Evolutionary conservation across 129 eudicot species (phyloP), one percentile per base, ranked within the genome.

Genomic region (Flaveria bidentis): DNA sequence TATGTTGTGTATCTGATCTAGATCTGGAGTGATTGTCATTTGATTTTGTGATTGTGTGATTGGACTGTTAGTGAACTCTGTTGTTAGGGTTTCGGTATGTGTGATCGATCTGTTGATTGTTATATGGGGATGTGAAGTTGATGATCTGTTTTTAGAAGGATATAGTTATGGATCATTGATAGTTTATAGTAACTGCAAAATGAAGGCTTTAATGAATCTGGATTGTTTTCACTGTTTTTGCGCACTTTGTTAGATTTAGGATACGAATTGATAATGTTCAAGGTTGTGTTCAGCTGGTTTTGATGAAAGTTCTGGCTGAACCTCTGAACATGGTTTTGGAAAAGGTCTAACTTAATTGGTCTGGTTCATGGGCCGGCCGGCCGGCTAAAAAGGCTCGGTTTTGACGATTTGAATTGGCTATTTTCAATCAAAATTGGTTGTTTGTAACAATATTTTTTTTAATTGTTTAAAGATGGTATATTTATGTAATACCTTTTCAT

Each of bases 21-120:
- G 77, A 78, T 78, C 82, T 60, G 71, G 0, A 28, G 26, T 58
- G 33, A 15, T 44, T 69, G 69, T 69, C 4, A 15, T 16, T 30
- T 5, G 82, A 57, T 70, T 71, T 75, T 47, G 6, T 5, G 82
- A 57, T 70, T 71, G 63, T 47, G 6, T 11, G 13, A 62, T 39
- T 47, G 28, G 28, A 63, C 41, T 8, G 15, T 30, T 13, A 16
- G 78, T 46, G 10, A 10, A 45, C 47, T 61, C 14, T 6, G 26
- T 60, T 73, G 75, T 42, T 22, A 12, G 55, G 15, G 2, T 76
- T 10, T 11, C 6, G 1, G 6, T 55, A 26, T 69, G 41, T 22
- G 7, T 10, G 56, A 26, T 10, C 22, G 45, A 75, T 63, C 72
- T 47, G 28, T 10, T 13, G 79, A 75, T 63, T 63, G 49, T 50